These are phyloP conservation scores for Myxozyma vanderwaltii DNA, from an alignment of 805 yeast genomes.

Conservation along the genomic window DNA sequence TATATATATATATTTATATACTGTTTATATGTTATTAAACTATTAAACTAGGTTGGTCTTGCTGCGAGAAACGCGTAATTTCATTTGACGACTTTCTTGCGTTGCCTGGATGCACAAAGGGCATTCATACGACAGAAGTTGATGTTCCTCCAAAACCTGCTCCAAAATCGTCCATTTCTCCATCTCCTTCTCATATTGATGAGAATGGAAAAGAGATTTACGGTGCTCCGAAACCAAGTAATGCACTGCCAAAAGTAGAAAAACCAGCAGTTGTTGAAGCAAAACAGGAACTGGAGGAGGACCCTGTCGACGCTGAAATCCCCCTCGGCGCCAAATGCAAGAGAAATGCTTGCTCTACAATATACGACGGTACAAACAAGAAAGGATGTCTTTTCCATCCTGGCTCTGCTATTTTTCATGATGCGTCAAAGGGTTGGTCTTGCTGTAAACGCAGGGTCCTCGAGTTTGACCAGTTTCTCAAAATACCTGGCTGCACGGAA, in stretches of 20 bases:
- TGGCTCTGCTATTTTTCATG: slow-evolving; percentile 36
- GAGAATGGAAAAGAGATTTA: slow-evolving; percentile 30
- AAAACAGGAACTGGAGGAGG: too few species aligned
- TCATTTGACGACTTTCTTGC: slow-evolving; percentile 37
- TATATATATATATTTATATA: not conserved
- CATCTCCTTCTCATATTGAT: slow-evolving; percentile 23
- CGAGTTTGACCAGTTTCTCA: slow-evolving; percentile 37
- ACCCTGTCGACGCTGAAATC: slow-evolving; percentile 36
- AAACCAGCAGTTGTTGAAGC: slow-evolving; percentile 12
- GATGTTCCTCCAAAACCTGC: slow-evolving; percentile 12
- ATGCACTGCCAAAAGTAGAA: not conserved
- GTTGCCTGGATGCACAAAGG: slow-evolving; percentile 36
- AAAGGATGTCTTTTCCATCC: slow-evolving; percentile 36
- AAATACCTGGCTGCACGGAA: slow-evolving; percentile 33
- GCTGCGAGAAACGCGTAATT: slow-evolving; percentile 36
- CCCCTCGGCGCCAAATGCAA: slow-evolving; percentile 35
- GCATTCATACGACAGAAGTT: slow-evolving; percentile 35
- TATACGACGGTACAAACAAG: slow-evolving; percentile 30
- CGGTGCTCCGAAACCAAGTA: slow-evolving; percentile 3
- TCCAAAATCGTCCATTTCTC: not conserved
- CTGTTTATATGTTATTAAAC: not conserved
- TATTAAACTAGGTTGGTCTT: slow-evolving; percentile 33
- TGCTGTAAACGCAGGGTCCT: slow-evolving; percentile 37
- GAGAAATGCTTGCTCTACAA: slow-evolving; percentile 33
- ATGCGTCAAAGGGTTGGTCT: slow-evolving; percentile 39